Evolutionary conservation across 805 yeast species (phyloP).

Genomic region (Jamesozyma jinghongensis): DNA sequence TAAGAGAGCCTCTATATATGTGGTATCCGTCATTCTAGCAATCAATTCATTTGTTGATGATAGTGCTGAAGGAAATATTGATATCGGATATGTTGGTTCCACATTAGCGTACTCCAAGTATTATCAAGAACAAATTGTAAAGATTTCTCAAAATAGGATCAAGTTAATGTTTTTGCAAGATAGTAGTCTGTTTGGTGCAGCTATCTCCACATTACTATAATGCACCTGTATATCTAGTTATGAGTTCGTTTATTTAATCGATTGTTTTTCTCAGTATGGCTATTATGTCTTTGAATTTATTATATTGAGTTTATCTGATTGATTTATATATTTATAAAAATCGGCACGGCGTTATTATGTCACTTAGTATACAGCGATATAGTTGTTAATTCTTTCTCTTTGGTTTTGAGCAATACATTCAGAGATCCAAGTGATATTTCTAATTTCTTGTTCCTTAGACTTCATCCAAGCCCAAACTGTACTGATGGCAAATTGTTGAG

Average conservation of each 20-base stretch:
- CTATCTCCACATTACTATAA: constrained; percentile 14
- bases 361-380: constrained; percentile 71
- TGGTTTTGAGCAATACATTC: constrained; percentile 99
- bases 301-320: neutral
- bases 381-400: constrained; percentile 84
- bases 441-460: constrained; percentile 90
- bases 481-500: constrained; percentile 88
- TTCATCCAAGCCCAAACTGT: constrained; percentile 96
- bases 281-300: neutral
- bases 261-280: neutral
- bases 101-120: constrained; percentile 15
- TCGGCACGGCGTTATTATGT: neutral
- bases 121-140: constrained; percentile 13
- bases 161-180: constrained; percentile 15
- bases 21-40: constrained; percentile 16
- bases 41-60: constrained; percentile 5
- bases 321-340: neutral
- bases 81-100: constrained; percentile 25
- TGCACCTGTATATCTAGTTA: neutral
- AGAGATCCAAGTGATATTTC: constrained; percentile 99
- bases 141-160: constrained; percentile 9
- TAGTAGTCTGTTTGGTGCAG: constrained; percentile 25
- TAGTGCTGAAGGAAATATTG: neutral
- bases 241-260: neutral
- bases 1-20: constrained; percentile 20